Evolutionary conservation across 371 early-diverging fungal species (phyloP), one percentile per base, ranked within the genome.

Genomic region (Mucor piriformis): DNA sequence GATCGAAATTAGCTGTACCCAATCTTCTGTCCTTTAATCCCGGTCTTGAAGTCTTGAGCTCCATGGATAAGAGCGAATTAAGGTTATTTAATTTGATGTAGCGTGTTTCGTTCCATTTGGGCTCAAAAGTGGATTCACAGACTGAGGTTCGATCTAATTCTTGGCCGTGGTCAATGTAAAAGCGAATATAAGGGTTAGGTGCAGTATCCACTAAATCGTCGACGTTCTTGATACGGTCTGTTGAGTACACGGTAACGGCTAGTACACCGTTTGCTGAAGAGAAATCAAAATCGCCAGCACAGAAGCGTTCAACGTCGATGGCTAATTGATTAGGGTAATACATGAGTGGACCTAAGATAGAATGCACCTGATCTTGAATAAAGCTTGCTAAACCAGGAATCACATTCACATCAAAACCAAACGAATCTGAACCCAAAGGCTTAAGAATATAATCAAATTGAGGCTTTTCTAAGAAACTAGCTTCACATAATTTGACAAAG

Each of bases 361-460:
- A 74, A 67, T 88, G 87, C 16, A 90, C 84, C 69, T 92, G 89
- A 32, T 93, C 93, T 25, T 85, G 82, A 37, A 95, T 89, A 59
- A 94, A 92, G 4, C 86, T 79, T 47, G 83, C 85, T 61, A 95
- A 69, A 8, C 94, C 95, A 16, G 94, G 94, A 50, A 93, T 84
- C 83, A 91, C 77, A 40, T 86, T 88, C 59, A 93, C 89, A 74
- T 93, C 93, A 57, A 93, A 82, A 25, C 93, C 89, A 77, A 88
- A 87, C 11, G 91, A 91, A 56, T 98, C 85, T 75, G 89, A 88
- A 72, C 98, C 88, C 69, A 91, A 73, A 0, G 99, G 99, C 69
- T 95, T 91, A 25, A 99, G 86, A 16, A 87, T 87, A 80, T 97
- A 99, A 73, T 98, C 96, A 57, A 99, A 85, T 10, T 78, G 67